phyloP scores from a whole-genome alignment of 768 basidiomycete genomes.

The Lactarius trivialis region DNA sequence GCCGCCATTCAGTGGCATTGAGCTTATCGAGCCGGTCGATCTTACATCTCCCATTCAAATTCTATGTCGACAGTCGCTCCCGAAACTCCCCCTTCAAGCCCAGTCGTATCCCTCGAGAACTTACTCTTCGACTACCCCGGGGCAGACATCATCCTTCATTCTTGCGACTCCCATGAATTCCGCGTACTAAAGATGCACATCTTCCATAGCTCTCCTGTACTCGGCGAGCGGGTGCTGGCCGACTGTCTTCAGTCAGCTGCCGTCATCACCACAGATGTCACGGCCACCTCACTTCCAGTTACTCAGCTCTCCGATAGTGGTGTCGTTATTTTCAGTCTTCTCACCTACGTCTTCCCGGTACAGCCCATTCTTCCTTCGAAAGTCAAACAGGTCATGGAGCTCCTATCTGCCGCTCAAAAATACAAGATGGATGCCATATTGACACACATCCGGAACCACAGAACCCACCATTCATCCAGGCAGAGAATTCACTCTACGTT shows the following conservation, averaged over 20 bases:
- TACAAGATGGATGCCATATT: conserved; percentile 5
- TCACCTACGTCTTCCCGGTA: too few relatives aligned
- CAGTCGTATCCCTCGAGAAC: neutral
- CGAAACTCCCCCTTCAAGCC: neutral
- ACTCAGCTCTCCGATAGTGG: neutral
- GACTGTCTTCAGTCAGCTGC: neutral
- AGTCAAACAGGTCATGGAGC: too few relatives aligned
- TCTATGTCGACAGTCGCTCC: neutral
- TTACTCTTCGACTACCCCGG: too few relatives aligned
- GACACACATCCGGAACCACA: neutral
- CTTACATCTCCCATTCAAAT: too few relatives aligned
- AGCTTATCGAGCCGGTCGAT: neutral
- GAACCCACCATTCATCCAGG: neutral
- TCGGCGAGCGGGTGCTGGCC: conserved; percentile 27
- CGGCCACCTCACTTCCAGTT: neutral
- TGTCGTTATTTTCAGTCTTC: neutral
- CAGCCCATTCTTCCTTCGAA: too few relatives aligned
- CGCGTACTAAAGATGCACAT: conserved; percentile 40
- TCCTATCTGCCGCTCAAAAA: too few relatives aligned
- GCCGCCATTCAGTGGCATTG: neutral
- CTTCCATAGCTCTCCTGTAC: conserved; percentile 37
- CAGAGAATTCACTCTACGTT: neutral
- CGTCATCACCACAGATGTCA: neutral
- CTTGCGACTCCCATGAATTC: conserved; percentile 39
- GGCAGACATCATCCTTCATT: conserved; percentile 37